Conservation (phyloP, 208 protist genomes). For the Herpetomonas tarakana region DNA sequence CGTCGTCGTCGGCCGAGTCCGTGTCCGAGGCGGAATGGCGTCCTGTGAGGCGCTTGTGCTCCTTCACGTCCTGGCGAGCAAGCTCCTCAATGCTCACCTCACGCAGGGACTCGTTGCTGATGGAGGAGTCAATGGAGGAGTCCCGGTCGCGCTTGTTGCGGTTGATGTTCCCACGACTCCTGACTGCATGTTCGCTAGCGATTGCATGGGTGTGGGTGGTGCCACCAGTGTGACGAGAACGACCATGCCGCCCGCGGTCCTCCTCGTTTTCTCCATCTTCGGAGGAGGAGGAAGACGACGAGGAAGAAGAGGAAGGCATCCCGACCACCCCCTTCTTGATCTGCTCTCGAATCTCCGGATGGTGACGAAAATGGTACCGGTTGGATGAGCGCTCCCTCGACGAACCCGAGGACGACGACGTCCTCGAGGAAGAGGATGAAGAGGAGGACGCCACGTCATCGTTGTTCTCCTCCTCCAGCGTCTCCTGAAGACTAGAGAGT, state of each 20-base stretch:
- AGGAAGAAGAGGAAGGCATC: constrained; percentile 1
- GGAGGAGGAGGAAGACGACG: constrained; percentile 6
- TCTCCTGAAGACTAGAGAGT: constrained; percentile 35
- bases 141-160: constrained; percentile 5
- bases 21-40: constrained; percentile 2
- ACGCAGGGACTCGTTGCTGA: constrained; percentile 48
- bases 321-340: background rate
- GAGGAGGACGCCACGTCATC: constrained; percentile 5
- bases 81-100: constrained; percentile 19
- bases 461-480: constrained; percentile 13
- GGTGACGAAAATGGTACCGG: constrained; percentile 5
- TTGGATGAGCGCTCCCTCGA: background rate
- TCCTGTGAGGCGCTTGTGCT: constrained; percentile 3
- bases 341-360: background rate
- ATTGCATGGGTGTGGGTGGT: background rate
- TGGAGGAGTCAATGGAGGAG: constrained; percentile 20
- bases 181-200: too few species aligned
- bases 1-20: constrained; percentile 11
- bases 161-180: background rate
- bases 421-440: background rate
- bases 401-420: background rate
- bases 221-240: too few species aligned
- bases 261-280: background rate
- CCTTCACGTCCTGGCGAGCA: constrained; percentile 7
- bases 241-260: too few species aligned